These are phyloP conservation scores for Delonix regia DNA, from an alignment of 306 rosid genomes.

Conservation along the genomic window DNA sequence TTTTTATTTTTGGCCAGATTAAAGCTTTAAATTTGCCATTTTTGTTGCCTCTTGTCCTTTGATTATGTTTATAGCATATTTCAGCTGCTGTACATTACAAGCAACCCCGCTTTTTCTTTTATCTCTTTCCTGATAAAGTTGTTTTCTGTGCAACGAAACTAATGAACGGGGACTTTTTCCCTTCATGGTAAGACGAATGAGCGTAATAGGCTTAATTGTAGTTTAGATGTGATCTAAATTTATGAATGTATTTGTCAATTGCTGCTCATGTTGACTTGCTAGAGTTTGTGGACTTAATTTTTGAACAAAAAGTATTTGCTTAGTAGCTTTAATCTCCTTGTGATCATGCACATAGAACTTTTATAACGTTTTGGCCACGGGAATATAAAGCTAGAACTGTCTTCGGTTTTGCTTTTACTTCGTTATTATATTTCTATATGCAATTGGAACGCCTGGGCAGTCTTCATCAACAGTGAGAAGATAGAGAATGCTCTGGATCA, in stretches of 20 bases:
- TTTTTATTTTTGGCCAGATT: neutral
- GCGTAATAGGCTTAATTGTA: neutral
- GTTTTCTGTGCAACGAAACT: neutral
- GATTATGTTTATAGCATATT: neutral
- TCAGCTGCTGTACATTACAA: neutral
- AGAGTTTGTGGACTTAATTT: too few relatives aligned
- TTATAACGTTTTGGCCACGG: too few relatives aligned
- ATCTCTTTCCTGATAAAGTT: neutral
- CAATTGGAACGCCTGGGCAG: too few relatives aligned
- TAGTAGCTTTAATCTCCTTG: too few relatives aligned
- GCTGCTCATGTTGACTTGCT: neutral
- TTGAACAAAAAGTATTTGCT: too few relatives aligned
- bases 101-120: neutral
- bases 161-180: neutral
- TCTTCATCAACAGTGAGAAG: too few relatives aligned
- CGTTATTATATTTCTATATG: too few relatives aligned
- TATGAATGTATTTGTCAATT: neutral
- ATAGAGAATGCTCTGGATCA: too few relatives aligned
- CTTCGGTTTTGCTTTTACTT: too few relatives aligned
- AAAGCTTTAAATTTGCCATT: neutral
- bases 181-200: neutral
- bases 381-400: too few relatives aligned
- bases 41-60: neutral
- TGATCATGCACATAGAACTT: too few relatives aligned
- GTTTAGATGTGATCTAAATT: neutral